Percentiles rank a stretch among this genome's conserved stretches.
Evolutionary conservation across 1,139 yeast genomes (phyloP).

Genomic region (Pichia sp.): DNA sequence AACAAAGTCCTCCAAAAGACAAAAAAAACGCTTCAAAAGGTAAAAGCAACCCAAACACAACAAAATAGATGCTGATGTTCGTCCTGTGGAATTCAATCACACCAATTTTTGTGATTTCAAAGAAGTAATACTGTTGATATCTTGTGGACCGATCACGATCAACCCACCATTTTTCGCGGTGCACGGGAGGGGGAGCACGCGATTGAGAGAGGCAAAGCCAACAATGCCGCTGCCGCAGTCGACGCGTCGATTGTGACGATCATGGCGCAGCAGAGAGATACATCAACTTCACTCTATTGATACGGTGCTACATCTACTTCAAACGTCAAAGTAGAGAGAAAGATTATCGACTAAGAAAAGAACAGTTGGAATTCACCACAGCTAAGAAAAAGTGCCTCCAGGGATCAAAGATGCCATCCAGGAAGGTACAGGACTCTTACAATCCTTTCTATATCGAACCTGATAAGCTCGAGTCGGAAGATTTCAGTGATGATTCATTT

Average conservation of each 20-base stretch:
- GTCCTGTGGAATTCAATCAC: too few relatives aligned
- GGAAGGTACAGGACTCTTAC: background rate
- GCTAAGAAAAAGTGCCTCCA: background rate
- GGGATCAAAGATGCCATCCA: background rate
- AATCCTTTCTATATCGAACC: conserved; percentile 14
- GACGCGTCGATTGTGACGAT: background rate
- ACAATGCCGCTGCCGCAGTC: background rate
- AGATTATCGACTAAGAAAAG: background rate
- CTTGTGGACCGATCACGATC: background rate
- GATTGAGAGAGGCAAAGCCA: background rate
- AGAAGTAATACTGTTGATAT: background rate
- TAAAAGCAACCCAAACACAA: background rate
- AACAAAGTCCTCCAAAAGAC: background rate
- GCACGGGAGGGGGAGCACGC: background rate
- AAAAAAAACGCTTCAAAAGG: background rate
- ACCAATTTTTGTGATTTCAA: background rate
- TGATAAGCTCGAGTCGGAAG: background rate
- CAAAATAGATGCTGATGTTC: too few relatives aligned
- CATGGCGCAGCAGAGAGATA: background rate
- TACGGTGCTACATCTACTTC: background rate
- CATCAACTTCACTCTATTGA: background rate
- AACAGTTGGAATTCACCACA: background rate
- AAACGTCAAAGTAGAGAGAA: background rate
- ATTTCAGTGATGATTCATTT: conserved; percentile 3
- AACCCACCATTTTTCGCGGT: background rate